phyloP scores from a whole-genome alignment of 441 rosid genomes.

The Euphorbia corollata region DNA sequence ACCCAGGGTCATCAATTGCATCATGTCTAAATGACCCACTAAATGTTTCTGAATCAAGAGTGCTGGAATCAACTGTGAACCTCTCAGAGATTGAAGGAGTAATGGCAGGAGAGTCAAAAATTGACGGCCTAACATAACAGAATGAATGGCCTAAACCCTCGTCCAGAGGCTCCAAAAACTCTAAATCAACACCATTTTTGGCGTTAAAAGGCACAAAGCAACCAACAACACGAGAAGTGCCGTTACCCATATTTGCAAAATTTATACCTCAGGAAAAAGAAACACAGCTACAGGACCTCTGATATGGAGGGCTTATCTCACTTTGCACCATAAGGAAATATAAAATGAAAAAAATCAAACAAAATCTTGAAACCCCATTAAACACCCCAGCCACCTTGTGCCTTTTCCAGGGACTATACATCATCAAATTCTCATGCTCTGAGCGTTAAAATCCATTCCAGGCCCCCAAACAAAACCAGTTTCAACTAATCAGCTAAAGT shows the following conservation, averaged over 20 bases:
- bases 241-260: slow-evolving; percentile 77
- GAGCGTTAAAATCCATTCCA: slow-evolving; percentile 23
- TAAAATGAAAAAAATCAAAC: slow-evolving; percentile 37
- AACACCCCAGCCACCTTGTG: slow-evolving; percentile 57
- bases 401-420: slow-evolving; percentile 38
- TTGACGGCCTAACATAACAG: slow-evolving; percentile 76
- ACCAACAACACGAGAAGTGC: slow-evolving; percentile 91
- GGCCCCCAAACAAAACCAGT: slow-evolving; percentile 16
- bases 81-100: slow-evolving; percentile 91
- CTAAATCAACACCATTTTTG: slow-evolving; percentile 73
- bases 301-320: slow-evolving; percentile 38
- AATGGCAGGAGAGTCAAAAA: slow-evolving; percentile 79
- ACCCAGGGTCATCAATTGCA: slow-evolving; percentile 57
- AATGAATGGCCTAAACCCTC: slow-evolving; percentile 97
- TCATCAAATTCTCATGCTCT: slow-evolving; percentile 52
- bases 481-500: slow-evolving; percentile 16
- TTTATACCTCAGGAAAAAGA: slow-evolving; percentile 26
- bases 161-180: slow-evolving; percentile 74
- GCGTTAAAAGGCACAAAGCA: slow-evolving; percentile 79
- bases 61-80: slow-evolving; percentile 86
- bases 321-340: slow-evolving; percentile 48
- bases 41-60: slow-evolving; percentile 76
- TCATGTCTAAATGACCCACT: slow-evolving; percentile 84
- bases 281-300: slow-evolving; percentile 28
- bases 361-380: slow-evolving; percentile 42